phyloP scores from a whole-genome alignment of 2,329 filamentous ascomycete species.

The Exophiala lecanii-corni region DNA sequence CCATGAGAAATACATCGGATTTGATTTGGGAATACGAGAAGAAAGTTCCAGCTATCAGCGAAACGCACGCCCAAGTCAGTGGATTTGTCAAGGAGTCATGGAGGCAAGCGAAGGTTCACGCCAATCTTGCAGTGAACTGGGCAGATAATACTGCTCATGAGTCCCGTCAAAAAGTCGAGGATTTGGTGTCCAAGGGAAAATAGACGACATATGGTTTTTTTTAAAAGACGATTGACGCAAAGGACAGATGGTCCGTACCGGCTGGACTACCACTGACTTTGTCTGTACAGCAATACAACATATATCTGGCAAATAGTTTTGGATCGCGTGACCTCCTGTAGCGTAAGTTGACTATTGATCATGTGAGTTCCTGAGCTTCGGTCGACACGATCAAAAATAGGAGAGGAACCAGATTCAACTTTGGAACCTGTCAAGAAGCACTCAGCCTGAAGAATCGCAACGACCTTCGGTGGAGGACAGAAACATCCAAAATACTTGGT shows the following conservation, averaged over 20 bases:
- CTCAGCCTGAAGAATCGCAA: too few relatives aligned
- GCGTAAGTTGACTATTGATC: too few relatives aligned
- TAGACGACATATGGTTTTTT: constrained; percentile 10
- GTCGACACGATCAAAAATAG: too few relatives aligned
- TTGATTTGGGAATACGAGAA: constrained; percentile 91
- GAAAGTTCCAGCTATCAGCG: constrained; percentile 74
- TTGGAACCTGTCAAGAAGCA: too few relatives aligned
- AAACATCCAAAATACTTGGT: too few relatives aligned
- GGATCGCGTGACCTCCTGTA: too few relatives aligned
- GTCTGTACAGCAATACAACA: not conserved
- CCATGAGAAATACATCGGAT: constrained; percentile 81
- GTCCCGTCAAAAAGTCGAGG: constrained; percentile 23
- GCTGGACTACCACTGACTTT: not conserved
- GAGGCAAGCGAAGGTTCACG: constrained; percentile 28
- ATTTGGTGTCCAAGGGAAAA: constrained; percentile 25
- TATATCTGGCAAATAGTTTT: too few relatives aligned
- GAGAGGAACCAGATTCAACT: too few relatives aligned
- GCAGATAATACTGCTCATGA: constrained; percentile 21
- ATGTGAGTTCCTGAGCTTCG: too few relatives aligned
- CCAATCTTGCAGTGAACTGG: constrained; percentile 17
- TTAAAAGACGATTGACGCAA: not conserved
- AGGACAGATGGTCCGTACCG: constrained; percentile 5
- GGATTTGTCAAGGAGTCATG: constrained; percentile 65
- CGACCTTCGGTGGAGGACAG: too few relatives aligned
- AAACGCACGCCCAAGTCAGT: constrained; percentile 70